These are phyloP conservation scores for Boletellus ananas DNA, from an alignment of 768 basidiomycete genomes.

Conservation along the genomic window DNA sequence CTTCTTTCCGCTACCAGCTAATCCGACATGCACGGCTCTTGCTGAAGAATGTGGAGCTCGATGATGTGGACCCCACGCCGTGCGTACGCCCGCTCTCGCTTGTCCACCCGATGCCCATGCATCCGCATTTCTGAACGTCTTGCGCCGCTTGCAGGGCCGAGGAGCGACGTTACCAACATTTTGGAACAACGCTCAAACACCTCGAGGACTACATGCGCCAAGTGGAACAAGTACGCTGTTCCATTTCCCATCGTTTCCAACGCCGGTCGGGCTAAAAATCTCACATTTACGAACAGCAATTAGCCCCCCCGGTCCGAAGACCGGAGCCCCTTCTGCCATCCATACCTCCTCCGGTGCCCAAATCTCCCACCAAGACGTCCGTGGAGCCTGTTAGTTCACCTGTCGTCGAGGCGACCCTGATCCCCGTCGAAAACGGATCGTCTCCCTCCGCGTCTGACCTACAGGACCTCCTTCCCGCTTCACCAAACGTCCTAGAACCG, in stretches of 20 bases:
- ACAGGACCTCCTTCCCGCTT: conserved; percentile 39
- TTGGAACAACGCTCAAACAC: conserved; percentile 48
- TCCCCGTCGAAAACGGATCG: conserved; percentile 21
- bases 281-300: conserved; percentile 32
- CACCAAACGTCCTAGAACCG: conserved; percentile 20
- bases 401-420: conserved; percentile 17
- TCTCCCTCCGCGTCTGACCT: conserved; percentile 15
- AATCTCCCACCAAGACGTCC: conserved; percentile 1
- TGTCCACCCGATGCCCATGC: neutral
- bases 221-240: conserved; percentile 45
- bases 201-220: conserved; percentile 51
- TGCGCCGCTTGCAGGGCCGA: conserved; percentile 33
- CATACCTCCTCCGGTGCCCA: conserved; percentile 42
- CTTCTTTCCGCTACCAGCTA: conserved; percentile 26
- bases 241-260: neutral
- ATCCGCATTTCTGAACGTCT: neutral
- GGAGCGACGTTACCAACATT: conserved; percentile 42
- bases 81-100: conserved; percentile 26
- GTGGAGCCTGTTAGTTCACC: conserved; percentile 5
- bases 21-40: conserved; percentile 56
- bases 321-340: conserved; percentile 51
- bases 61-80: conserved; percentile 43
- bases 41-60: conserved; percentile 54
- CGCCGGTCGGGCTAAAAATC: neutral
- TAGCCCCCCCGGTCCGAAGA: conserved; percentile 36